phyloP scores from a whole-genome alignment of 2,329 filamentous ascomycete genomes.

The Sclerotinia glacialis region DNA sequence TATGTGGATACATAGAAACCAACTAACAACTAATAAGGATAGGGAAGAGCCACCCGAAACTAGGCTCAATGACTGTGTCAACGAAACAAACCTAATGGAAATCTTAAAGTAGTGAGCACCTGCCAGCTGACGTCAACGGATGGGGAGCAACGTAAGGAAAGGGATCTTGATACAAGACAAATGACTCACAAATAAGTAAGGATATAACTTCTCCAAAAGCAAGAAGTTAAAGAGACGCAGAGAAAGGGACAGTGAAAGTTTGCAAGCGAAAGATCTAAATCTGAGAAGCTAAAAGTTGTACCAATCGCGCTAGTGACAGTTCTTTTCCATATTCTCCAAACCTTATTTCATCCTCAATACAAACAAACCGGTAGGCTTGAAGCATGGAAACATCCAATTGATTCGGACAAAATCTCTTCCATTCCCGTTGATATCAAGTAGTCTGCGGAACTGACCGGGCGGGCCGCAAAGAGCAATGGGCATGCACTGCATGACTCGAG shows the following conservation, averaged over 20 bases:
- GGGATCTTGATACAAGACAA: not conserved
- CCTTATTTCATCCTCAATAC: conserved; percentile 2
- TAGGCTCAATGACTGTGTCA: not conserved
- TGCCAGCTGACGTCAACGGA: not conserved
- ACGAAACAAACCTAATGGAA: not conserved
- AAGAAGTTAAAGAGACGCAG: not conserved
- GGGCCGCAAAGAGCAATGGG: not conserved
- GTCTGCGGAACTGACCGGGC: not conserved
- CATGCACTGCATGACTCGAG: not conserved
- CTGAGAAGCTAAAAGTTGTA: not conserved
- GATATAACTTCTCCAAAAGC: not conserved
- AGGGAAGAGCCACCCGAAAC: not conserved
- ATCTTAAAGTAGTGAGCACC: too few species aligned
- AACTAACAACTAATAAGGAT: not conserved
- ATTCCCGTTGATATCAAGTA: not conserved
- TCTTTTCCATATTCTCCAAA: not conserved
- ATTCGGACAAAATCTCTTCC: not conserved
- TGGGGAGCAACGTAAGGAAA: not conserved
- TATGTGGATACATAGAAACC: not conserved
- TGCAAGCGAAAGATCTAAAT: not conserved
- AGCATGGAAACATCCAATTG: not conserved
- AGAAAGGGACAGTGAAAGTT: not conserved
- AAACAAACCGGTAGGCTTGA: not conserved
- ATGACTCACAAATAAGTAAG: not conserved
- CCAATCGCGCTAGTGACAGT: not conserved